phyloP scores from a whole-genome alignment of 2,329 filamentous ascomycete species.

The Arthrobotrys iridis region DNA sequence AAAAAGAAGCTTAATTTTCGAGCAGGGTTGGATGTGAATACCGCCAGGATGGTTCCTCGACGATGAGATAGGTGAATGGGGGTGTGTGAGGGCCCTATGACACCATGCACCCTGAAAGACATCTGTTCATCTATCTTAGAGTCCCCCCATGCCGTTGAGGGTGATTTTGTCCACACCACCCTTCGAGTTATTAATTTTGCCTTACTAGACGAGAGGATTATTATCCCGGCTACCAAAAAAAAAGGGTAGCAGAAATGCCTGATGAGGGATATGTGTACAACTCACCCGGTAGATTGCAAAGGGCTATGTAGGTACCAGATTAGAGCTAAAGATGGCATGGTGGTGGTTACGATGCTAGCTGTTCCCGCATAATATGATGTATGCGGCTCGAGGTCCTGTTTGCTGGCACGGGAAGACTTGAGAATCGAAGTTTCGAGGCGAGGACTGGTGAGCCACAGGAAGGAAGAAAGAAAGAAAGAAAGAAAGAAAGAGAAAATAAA shows the following conservation, averaged over 20 bases:
- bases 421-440: slow-evolving; percentile 39
- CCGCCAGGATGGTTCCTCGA: slow-evolving; percentile 16
- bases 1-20: slow-evolving; percentile 49
- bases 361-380: slow-evolving; percentile 37
- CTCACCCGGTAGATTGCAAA: slow-evolving; percentile 25
- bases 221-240: slow-evolving; percentile 10
- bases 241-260: background rate
- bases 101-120: slow-evolving; percentile 28
- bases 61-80: slow-evolving; percentile 10
- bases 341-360: slow-evolving; percentile 14
- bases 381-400: slow-evolving; percentile 25
- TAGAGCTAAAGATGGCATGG: background rate
- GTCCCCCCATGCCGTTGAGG: slow-evolving; percentile 23
- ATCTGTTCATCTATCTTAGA: slow-evolving; percentile 27
- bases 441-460: background rate
- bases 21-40: slow-evolving; percentile 9
- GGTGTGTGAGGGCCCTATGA: slow-evolving; percentile 16
- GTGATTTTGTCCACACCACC: slow-evolving; percentile 34
- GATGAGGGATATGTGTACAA: slow-evolving; percentile 31
- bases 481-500: background rate
- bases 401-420: slow-evolving; percentile 51
- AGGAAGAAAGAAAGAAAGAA: background rate
- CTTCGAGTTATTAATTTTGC: slow-evolving; percentile 20
- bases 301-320: slow-evolving; percentile 11
- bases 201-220: background rate